Base-by-base conservation (phyloP, 805 yeast genomes). In the Yarrowia osloensis region DNA sequence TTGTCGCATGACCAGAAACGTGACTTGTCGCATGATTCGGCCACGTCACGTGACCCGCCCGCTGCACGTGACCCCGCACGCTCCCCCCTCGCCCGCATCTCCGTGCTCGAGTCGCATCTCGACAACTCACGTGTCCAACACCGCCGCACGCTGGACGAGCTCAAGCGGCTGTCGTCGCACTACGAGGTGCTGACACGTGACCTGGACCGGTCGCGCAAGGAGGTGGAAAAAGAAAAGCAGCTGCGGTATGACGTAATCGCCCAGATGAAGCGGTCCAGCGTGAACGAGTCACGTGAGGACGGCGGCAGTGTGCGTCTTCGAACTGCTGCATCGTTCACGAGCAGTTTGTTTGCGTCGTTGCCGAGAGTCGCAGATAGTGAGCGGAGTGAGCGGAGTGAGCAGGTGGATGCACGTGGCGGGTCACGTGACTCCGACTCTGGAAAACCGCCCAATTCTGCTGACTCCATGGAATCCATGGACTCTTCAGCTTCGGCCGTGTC, bases 221-320 rank as follows among this genome's bases (percentile, higher is more conserved):
- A 57, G 17, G 49, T 57, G 3, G 63, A 57, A 17, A 57, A 57
- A 39, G 63, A 57, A 49, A 57, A 57, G 13, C 63, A 57, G 49
- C 37, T 57, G 13, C 35, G 49, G 35, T 40, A 39, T 40, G 63
- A 57, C 13, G 49, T 57, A 0, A 40, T 57, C 19, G 49, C 47
- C 2, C 63, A 57, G 63, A 57, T 57, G 63, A 57, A 57, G 19
- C 62, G 62, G 35, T 17, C 62, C 5, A 17, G 26, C 12, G 46
- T 54, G n/a, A n/a, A 11, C n/a, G 62, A 54, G 62, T 26, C 42
- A 17, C 42, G 61, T 24, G 61, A 54, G 1, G 61, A 35, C 22
- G 31, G 31, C 9, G 59, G 59, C 13, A 26, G 31, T 7, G 24
- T 9, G 2, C 44, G 57, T 15, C 6, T 19, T 15, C 44, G 61